Conservation (phyloP, 1,284 basidiomycete genomes). For the Xerocomus minutiporus region DNA sequence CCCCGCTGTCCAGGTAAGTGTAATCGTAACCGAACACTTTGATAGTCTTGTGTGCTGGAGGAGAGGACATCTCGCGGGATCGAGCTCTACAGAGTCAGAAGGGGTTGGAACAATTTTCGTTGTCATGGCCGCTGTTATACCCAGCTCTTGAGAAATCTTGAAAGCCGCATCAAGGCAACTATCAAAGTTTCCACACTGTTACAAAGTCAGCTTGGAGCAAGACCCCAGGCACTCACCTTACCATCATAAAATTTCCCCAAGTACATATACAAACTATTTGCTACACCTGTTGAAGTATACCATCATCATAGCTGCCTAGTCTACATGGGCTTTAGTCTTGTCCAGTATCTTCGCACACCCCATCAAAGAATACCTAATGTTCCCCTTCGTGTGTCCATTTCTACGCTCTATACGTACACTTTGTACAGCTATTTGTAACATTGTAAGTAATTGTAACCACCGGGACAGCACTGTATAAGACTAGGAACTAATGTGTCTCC, state of each 20-base stretch:
- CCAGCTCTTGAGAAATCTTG: neutral
- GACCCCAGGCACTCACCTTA: too few relatives aligned
- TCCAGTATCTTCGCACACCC: neutral
- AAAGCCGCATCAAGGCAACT: neutral
- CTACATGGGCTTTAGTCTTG: too few relatives aligned
- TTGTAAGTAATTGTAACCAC: neutral
- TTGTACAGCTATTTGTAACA: neutral
- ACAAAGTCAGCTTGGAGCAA: neutral
- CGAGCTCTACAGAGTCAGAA: neutral
- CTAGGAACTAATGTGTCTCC: neutral
- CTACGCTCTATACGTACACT: neutral
- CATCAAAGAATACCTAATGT: neutral
- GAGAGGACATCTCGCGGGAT: conserved; percentile 5
- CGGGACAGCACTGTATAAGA: neutral
- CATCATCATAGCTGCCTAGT: too few relatives aligned
- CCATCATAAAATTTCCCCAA: too few relatives aligned
- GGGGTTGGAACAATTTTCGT: neutral
- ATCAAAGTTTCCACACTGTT: neutral
- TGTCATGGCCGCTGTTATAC: neutral
- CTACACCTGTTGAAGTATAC: too few relatives aligned
- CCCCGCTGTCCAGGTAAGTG: conserved; percentile 20
- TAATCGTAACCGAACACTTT: conserved; percentile 17
- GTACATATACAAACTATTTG: too few relatives aligned
- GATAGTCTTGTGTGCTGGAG: conserved; percentile 8
- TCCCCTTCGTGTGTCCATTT: too few relatives aligned